Conservation (phyloP, 2,329 filamentous ascomycete genomes). For the Sporothrix globosa region DNA sequence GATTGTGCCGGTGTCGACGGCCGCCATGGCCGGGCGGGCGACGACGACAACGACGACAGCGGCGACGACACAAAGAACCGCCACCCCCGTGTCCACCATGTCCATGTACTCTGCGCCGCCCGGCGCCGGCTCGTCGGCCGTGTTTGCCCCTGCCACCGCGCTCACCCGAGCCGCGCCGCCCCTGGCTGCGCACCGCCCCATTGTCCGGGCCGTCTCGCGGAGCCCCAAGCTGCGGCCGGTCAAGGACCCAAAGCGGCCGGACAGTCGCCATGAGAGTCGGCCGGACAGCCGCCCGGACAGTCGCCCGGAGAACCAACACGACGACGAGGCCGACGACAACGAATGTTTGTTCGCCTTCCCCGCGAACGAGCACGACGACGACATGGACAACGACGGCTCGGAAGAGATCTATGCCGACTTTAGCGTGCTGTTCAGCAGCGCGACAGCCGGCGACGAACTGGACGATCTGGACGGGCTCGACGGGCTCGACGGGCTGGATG, state of each 20-base stretch:
- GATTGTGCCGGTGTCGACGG: slow-evolving; percentile 16
- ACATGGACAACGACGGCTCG: slow-evolving; percentile 48
- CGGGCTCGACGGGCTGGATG: slow-evolving; percentile 58
- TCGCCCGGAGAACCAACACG: too few species aligned
- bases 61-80: background rate
- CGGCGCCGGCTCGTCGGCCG: background rate
- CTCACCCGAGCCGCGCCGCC: background rate
- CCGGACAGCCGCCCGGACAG: background rate
- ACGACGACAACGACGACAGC: background rate
- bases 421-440: slow-evolving; percentile 53
- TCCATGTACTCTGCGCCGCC: too few species aligned
- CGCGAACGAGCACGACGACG: slow-evolving; percentile 49
- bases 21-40: background rate
- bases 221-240: slow-evolving; percentile 38
- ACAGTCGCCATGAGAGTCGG: background rate
- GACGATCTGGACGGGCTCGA: slow-evolving; percentile 36
- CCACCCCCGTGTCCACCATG: too few species aligned
- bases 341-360: slow-evolving; percentile 50
- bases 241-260: slow-evolving; percentile 33
- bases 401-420: slow-evolving; percentile 61
- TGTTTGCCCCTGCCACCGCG: background rate
- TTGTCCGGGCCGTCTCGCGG: slow-evolving; percentile 34
- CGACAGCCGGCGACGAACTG: slow-evolving; percentile 38
- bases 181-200: background rate
- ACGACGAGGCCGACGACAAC: slow-evolving; percentile 50